Evolutionary conservation across 805 yeast genomes (phyloP), one percentile per base, ranked within the genome.

Genomic region (Wickerhamiella lipophila): DNA sequence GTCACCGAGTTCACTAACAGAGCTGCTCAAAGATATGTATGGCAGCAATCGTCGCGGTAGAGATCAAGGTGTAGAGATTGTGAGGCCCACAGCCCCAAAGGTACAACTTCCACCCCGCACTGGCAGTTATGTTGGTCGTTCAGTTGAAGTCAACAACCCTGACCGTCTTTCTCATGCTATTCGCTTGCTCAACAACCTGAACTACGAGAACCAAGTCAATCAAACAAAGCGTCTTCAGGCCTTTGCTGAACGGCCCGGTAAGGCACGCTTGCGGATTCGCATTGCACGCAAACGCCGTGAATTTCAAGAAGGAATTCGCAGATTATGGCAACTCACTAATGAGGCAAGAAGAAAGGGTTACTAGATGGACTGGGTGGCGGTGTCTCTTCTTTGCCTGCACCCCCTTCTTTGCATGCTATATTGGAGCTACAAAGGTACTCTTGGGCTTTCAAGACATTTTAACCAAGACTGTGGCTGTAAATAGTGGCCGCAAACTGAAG

Each of bases 231-330:
- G 50, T 30, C 50, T 58, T 46, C 66, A 63, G 50, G 50, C 60
- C 43, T 59, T 52, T 49, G 60, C 61, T 32, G 68, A 63, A 52
- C 58, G 61, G 42, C 68, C 68, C 3, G 64, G 65, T 6, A 64
- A 64, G 55, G 60, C 55, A 30, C 51, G 55, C 46, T 54, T 53
- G 51, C 54, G 67, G 39, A 55, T 63, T 38, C 39, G 56, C 12
- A 53, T 62, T 45, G 60, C 59, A 47, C 60, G 63, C 50, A 54
- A 57, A 43, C 55, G 59, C 42, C 56, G 67, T 13, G 58, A 55
- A 46, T 63, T 64, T 53, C 57, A 58, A 46, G 51, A 54, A 35
- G 66, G 67, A 40, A 61, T 64, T 46, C 56, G 63, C 36, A 53
- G 63, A 16, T 48, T 64, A 49, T 64, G 64, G 54, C 60, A 54